phyloP scores from a whole-genome alignment of 2,329 filamentous ascomycete genomes.

The Aureobasidium sp. region DNA sequence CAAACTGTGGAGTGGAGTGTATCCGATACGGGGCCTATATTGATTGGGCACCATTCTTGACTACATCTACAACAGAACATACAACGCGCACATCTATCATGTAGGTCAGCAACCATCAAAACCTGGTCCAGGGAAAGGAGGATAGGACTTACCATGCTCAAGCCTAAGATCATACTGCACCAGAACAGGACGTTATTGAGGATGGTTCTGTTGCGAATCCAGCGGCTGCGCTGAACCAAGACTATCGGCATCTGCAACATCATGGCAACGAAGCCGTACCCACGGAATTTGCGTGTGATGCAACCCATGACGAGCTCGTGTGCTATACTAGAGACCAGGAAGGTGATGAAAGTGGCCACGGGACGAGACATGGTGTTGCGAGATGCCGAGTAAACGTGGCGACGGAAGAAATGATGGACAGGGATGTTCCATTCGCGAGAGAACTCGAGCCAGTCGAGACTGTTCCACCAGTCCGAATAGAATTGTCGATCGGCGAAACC shows the following conservation, averaged over 20 bases:
- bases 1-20: background rate
- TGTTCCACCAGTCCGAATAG: conserved; percentile 69
- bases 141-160: conserved; percentile 26
- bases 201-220: conserved; percentile 64
- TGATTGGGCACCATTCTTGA: background rate
- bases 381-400: conserved; percentile 86
- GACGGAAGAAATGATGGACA: conserved; percentile 87
- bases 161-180: conserved; percentile 29
- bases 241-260: conserved; percentile 96
- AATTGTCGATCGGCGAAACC: conserved; percentile 89
- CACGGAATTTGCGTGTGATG: conserved; percentile 92
- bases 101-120: conserved; percentile 16
- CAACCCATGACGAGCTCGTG: conserved; percentile 97
- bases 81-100: conserved; percentile 51
- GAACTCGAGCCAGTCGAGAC: conserved; percentile 89
- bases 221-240: conserved; percentile 74
- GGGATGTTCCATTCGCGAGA: conserved; percentile 90
- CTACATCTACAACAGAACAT: conserved; percentile 44
- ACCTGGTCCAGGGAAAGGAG: conserved; percentile 15
- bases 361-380: conserved; percentile 66
- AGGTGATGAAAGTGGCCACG: conserved; percentile 80
- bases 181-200: conserved; percentile 50
- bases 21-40: background rate
- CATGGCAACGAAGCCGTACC: conserved; percentile 89
- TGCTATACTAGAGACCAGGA: conserved; percentile 78